A percentile compares a stretch with the other conserved stretches of the same genome.
phyloP scores from a whole-genome alignment of 208 protist species.

The Wallacemonas sp. region DNA sequence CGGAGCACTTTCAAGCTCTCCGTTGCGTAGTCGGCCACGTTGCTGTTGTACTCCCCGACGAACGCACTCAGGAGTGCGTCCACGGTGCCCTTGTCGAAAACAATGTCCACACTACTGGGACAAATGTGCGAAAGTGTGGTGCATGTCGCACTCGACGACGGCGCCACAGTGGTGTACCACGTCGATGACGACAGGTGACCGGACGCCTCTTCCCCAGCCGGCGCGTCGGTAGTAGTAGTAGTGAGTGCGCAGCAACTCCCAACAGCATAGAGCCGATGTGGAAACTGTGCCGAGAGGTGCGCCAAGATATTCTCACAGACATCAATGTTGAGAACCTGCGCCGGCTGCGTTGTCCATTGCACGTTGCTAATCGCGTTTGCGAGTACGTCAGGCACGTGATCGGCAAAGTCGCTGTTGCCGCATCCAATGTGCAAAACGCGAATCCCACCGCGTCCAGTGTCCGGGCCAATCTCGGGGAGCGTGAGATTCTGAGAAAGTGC shows the following conservation, averaged over 20 bases:
- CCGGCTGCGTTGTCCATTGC: background rate
- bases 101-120: constrained; percentile 30
- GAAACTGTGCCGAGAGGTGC: constrained; percentile 27
- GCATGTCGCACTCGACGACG: background rate
- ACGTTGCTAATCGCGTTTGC: background rate
- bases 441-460: background rate
- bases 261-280: constrained; percentile 36
- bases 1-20: constrained; percentile 38
- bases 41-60: constrained; percentile 55
- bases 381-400: constrained; percentile 25
- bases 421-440: constrained; percentile 58
- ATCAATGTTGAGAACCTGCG: constrained; percentile 56
- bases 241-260: constrained; percentile 57
- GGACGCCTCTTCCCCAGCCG: no score
- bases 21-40: constrained; percentile 39
- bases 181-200: background rate
- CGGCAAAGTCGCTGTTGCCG: constrained; percentile 67
- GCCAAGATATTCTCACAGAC: constrained; percentile 50
- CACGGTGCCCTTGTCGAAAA: constrained; percentile 69
- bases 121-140: constrained; percentile 12
- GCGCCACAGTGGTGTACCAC: background rate
- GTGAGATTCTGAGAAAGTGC: constrained; percentile 3
- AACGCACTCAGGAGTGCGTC: constrained; percentile 70
- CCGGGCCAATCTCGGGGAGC: background rate
- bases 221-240: no score